phyloP scores from a whole-genome alignment of 306 rosid genomes.

The Canavalia gladiata region DNA sequence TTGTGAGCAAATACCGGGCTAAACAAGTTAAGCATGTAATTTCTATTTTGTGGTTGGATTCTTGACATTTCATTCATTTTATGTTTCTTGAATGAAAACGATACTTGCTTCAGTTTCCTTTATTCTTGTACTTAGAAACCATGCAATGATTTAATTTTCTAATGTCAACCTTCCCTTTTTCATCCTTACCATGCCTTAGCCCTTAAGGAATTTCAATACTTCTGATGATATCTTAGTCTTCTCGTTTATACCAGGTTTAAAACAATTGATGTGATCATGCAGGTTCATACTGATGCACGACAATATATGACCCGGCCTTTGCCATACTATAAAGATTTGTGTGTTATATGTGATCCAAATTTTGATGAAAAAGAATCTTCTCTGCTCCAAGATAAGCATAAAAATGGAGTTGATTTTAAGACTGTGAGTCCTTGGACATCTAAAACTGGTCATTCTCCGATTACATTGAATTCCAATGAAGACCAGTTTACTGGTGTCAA shows the following conservation, averaged over 20 bases:
- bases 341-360: conserved; percentile 69
- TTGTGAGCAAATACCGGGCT: neutral
- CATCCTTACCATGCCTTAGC: conserved; percentile 1
- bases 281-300: conserved; percentile 76
- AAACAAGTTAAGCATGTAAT: conserved; percentile 13
- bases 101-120: conserved; percentile 7
- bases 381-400: conserved; percentile 57
- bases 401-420: conserved; percentile 49
- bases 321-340: conserved; percentile 71
- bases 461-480: conserved; percentile 56
- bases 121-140: conserved; percentile 3
- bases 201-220: conserved; percentile 4
- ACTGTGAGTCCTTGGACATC: conserved; percentile 28
- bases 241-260: conserved; percentile 27
- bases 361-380: conserved; percentile 56
- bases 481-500: conserved; percentile 43
- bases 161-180: conserved; percentile 6
- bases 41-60: conserved; percentile 22
- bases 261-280: conserved; percentile 47
- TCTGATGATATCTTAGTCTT: conserved; percentile 24
- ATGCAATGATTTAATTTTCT: conserved; percentile 9
- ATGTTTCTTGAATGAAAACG: conserved; percentile 37
- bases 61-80: conserved; percentile 25
- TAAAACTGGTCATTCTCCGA: conserved; percentile 55
- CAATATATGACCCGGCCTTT: conserved; percentile 88